These are phyloP conservation scores for Plenodomus tracheiphilus DNA, from an alignment of 2,329 filamentous ascomycete genomes.

Conservation along the genomic window DNA sequence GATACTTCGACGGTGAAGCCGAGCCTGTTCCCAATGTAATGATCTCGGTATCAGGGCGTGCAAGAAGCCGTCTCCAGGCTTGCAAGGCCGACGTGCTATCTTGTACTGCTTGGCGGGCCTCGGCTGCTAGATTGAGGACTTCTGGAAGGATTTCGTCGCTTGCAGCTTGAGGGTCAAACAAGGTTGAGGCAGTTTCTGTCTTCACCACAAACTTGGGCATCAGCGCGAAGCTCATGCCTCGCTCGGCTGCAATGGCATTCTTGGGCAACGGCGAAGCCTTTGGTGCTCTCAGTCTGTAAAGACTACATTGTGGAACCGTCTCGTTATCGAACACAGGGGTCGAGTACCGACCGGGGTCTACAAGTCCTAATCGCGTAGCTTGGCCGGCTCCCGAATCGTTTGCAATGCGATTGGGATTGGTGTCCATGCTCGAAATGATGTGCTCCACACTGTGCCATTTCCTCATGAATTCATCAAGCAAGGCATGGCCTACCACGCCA, in stretches of 20 bases:
- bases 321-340: conserved; percentile 68
- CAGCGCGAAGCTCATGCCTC: conserved; percentile 50
- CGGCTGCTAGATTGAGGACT: conserved; percentile 58
- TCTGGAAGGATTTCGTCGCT: conserved; percentile 48
- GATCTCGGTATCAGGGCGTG: conserved; percentile 76
- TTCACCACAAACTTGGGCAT: conserved; percentile 51
- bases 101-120: conserved; percentile 43
- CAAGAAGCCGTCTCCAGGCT: conserved; percentile 66
- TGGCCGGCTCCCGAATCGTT: conserved; percentile 69
- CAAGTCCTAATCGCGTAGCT: conserved; percentile 67
- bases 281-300: conserved; percentile 9
- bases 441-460: conserved; percentile 67
- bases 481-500: conserved; percentile 64
- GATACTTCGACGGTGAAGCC: conserved; percentile 85
- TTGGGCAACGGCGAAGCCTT: conserved; percentile 12
- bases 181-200: conserved; percentile 28
- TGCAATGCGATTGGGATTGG: conserved; percentile 73
- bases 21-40: conserved; percentile 91
- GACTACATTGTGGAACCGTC: conserved; percentile 44
- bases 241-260: conserved; percentile 37
- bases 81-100: conserved; percentile 52
- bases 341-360: conserved; percentile 75
- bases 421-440: conserved; percentile 74
- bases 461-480: conserved; percentile 70
- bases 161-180: conserved; percentile 53